Conservation (phyloP, 768 basidiomycete species). For the Xerocomellus intermedius region DNA sequence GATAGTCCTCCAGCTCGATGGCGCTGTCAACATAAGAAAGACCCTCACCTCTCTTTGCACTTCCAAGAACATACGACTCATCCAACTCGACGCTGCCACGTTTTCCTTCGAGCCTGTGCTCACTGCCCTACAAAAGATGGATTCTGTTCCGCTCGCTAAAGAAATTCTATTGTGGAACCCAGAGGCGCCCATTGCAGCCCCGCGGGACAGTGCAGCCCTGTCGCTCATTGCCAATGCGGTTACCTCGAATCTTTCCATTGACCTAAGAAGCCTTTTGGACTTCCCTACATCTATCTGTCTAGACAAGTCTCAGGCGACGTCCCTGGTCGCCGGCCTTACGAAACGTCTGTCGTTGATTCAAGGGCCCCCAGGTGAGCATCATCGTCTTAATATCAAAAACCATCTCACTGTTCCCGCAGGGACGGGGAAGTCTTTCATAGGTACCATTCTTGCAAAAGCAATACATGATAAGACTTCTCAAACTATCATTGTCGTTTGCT, state of each 20-base stretch:
- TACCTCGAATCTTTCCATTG: constrained; percentile 29
- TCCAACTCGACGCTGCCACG: constrained; percentile 57
- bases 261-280: constrained; percentile 39
- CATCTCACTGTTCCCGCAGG: constrained; percentile 37
- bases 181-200: constrained; percentile 1
- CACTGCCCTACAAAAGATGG: constrained; percentile 47
- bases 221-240: constrained; percentile 28
- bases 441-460: constrained; percentile 58
- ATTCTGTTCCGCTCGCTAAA: constrained; percentile 41
- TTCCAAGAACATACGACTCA: constrained; percentile 37
- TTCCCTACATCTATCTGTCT: constrained; percentile 41
- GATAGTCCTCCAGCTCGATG: constrained; percentile 55
- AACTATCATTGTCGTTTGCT: constrained; percentile 65
- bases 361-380: constrained; percentile 60
- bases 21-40: constrained; percentile 35
- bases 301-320: constrained; percentile 47
- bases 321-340: constrained; percentile 49
- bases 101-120: constrained; percentile 65
- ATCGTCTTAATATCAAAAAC: not conserved
- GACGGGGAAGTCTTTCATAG: constrained; percentile 73
- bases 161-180: constrained; percentile 56
- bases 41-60: constrained; percentile 39
- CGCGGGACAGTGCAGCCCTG: not conserved
- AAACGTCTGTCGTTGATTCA: constrained; percentile 62
- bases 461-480: constrained; percentile 45